Evolutionary conservation across 2,329 filamentous ascomycete species (phyloP).

Genomic region (Ophiostoma triangulosporum): DNA sequence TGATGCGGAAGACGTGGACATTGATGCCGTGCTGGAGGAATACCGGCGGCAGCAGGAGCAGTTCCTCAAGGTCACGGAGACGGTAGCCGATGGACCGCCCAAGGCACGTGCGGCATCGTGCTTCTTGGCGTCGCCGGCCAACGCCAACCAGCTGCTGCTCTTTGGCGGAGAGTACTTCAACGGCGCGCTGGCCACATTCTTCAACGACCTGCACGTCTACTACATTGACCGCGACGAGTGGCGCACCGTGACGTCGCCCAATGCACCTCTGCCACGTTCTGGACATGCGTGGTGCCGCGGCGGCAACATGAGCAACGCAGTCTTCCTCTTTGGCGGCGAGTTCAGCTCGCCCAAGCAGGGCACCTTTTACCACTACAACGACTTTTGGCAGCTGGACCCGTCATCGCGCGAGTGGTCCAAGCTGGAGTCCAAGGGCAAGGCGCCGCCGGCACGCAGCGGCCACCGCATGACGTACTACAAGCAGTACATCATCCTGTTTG

Average conservation of each 20-base stretch:
- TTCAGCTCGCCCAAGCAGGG: conserved; percentile 95
- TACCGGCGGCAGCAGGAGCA: conserved; percentile 88
- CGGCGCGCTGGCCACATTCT: conserved; percentile 66
- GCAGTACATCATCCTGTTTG: conserved; percentile 90
- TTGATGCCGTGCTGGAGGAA: conserved; percentile 85
- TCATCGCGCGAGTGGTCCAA: conserved; percentile 78
- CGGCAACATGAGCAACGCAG: conserved; percentile 62
- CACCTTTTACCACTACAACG: conserved; percentile 98
- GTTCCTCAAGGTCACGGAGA: conserved; percentile 87
- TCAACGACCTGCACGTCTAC: conserved; percentile 53
- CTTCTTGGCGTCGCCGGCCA: conserved; percentile 71
- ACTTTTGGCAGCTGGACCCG: conserved; percentile 90
- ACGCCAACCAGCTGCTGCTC: conserved; percentile 75
- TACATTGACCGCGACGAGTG: conserved; percentile 79
- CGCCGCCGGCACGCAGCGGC: conserved; percentile 73
- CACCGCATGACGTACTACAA: conserved; percentile 96
- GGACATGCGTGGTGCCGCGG: conserved; percentile 92
- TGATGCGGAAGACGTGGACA: conserved; percentile 82
- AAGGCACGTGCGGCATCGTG: conserved; percentile 67
- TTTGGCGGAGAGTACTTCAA: conserved; percentile 97
- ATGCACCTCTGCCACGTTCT: conserved; percentile 77
- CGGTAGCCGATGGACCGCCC: conserved; percentile 55
- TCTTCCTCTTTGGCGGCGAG: conserved; percentile 92
- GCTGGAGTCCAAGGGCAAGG: conserved; percentile 63
- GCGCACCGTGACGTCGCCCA: conserved; percentile 80